Base-by-base conservation (phyloP, 176 grass and related monocot species). In the Carex cristatella region DNA sequence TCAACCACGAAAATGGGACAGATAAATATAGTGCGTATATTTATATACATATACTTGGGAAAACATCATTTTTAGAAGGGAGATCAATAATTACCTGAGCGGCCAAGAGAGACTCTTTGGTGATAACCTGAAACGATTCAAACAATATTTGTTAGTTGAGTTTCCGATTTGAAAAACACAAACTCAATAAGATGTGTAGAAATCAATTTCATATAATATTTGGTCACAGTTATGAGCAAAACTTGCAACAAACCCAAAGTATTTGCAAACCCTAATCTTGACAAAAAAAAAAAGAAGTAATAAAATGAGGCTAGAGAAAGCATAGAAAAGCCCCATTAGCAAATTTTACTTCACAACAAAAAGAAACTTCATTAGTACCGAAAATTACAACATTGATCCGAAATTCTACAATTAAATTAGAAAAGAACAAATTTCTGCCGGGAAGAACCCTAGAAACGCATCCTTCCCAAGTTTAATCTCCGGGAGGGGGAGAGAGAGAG, bases 31-130 rank as follows among this genome's bases (percentile, higher is more conserved):
- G n/a, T 28, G 44, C 9, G 23, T 23, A 23, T 23, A 23, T 23
- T 23, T 23, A 23, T 23, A 23, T 23, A 23, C 23, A 23, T 23
- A 23, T 23, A 23, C 23, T 23, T 23, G 23, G 23, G 23, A 23
- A 23, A 23, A 23, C 23, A 23, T 23, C 23, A 23, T 23, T 23
- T 23, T 23, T 23, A 23, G 23, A 23, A 23, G 23, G 23, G 23
- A 23, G 2, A 37, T 37, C 18, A 10, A 10, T 69, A 70, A 33
- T 93, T 88, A 99, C 97, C 97, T 99, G 97, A 11, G 88, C 97
- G 55, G 75, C 87, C 49, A 94, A 56, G 30, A 99, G 97, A 42
- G 86, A 96, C 87, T 99, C 97, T 61, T 89, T 94, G 70, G 97
- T 99, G 49, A 99, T 99, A 64, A 99, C 93, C 97, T 99, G 86